A percentile compares a stretch with the other conserved stretches of the same genome.
Conservation (phyloP, 768 basidiomycete species). For the Boletus bicolor region DNA sequence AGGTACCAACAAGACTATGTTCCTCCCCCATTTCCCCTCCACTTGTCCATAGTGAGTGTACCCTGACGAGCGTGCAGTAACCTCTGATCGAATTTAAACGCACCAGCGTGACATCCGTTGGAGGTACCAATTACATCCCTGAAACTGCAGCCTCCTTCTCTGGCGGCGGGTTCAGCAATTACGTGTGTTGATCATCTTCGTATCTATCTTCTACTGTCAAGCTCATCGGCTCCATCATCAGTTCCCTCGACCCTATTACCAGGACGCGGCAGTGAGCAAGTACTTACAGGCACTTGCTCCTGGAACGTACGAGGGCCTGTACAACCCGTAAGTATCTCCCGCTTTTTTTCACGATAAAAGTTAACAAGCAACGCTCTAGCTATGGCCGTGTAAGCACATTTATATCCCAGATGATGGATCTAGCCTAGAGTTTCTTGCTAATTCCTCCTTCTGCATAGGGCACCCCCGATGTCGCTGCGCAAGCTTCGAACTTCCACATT, state of each 20-base stretch:
- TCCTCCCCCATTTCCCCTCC: slow-evolving; percentile 61
- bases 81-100: not conserved
- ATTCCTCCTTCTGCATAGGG: slow-evolving; percentile 31
- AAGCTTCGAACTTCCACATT: slow-evolving; percentile 48
- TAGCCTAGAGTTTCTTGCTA: not conserved
- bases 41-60: slow-evolving; percentile 51
- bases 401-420: too few species aligned
- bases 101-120: slow-evolving; percentile 66
- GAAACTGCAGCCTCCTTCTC: slow-evolving; percentile 62
- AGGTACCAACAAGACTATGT: slow-evolving; percentile 49
- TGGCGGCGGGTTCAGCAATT: slow-evolving; percentile 73
- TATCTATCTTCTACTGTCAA: not conserved
- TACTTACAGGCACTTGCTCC: slow-evolving; percentile 47
- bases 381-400: slow-evolving; percentile 47
- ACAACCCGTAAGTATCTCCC: slow-evolving; percentile 45
- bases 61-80: not conserved
- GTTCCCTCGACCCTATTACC: slow-evolving; percentile 56
- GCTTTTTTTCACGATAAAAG: not conserved
- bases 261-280: slow-evolving; percentile 40
- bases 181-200: slow-evolving; percentile 36
- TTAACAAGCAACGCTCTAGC: slow-evolving; percentile 25
- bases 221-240: slow-evolving; percentile 17
- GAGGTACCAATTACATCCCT: slow-evolving; percentile 58
- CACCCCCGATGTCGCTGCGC: slow-evolving; percentile 66
- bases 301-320: slow-evolving; percentile 55